These are phyloP conservation scores for Phytophthora foliorum DNA, from an alignment of 352 stramenopile species.

Conservation along the genomic window DNA sequence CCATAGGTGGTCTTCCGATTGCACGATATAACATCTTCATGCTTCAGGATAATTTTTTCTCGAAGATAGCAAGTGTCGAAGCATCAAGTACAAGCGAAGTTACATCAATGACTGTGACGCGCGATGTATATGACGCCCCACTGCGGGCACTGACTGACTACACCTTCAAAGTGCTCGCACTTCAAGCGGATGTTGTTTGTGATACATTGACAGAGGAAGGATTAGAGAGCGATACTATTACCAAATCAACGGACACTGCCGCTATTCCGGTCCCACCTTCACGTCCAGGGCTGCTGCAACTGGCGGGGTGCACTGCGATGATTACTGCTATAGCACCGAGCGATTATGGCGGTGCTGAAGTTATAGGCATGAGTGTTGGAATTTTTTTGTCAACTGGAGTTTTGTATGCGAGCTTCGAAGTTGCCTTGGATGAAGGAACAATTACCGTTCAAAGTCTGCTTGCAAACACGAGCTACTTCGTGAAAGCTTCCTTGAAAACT, in stretches of 20 bases:
- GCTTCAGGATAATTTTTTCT: conserved; percentile 19
- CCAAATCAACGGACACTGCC: conserved; percentile 34
- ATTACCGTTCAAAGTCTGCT: conserved; percentile 33
- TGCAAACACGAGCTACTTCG: conserved; percentile 43
- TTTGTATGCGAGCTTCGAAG: conserved; percentile 7
- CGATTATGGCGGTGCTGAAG: conserved; percentile 44
- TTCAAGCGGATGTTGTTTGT: conserved; percentile 51
- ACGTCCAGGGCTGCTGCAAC: conserved; percentile 17
- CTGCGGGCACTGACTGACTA: conserved; percentile 45
- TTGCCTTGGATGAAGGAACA: conserved; percentile 3
- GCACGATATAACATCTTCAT: conserved; percentile 45
- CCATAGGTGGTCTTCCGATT: conserved; percentile 46
- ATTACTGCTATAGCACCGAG: conserved; percentile 31
- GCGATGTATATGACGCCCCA: conserved; percentile 14
- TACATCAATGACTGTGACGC: conserved; percentile 25
- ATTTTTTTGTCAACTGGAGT: conserved; percentile 19
- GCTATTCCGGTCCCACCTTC: conserved; percentile 39
- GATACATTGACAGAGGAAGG: conserved; percentile 35
- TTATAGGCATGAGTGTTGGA: conserved; percentile 20
- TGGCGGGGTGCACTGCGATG: conserved; percentile 29
- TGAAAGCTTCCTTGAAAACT: conserved; percentile 27
- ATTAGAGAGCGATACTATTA: conserved; percentile 45
- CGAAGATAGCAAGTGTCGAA: conserved; percentile 38
- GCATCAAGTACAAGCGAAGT: conserved; percentile 24
- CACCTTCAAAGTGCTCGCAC: conserved; percentile 52